Conservation (phyloP, 2,329 filamentous ascomycete genomes). For the Samsoniella hepiali region DNA sequence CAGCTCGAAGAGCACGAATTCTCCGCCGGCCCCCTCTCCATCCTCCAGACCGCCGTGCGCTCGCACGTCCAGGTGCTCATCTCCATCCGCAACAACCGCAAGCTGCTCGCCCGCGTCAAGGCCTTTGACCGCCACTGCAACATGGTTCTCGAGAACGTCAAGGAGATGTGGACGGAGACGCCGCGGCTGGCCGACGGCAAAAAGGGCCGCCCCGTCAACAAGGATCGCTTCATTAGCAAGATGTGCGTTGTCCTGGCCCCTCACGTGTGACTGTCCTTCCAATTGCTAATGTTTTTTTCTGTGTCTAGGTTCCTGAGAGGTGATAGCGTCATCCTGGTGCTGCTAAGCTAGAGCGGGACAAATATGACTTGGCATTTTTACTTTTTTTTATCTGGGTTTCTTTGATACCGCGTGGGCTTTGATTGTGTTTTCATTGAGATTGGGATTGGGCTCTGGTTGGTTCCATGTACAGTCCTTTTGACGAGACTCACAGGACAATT, state of each 20-base stretch:
- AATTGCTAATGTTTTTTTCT: neutral
- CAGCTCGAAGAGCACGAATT: conserved; percentile 61
- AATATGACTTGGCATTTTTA: conserved; percentile 11
- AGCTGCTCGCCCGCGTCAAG: conserved; percentile 94
- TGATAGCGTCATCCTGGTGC: conserved; percentile 82
- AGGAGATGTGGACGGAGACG: conserved; percentile 99
- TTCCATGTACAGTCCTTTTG: conserved; percentile 30
- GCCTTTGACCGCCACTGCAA: conserved; percentile 99
- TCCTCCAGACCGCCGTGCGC: conserved; percentile 94
- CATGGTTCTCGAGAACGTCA: conserved; percentile 93
- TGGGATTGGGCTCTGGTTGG: conserved; percentile 21
- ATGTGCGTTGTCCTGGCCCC: conserved; percentile 59
- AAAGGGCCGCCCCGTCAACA: conserved; percentile 88
- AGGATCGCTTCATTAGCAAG: conserved; percentile 97
- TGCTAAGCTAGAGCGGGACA: conserved; percentile 61
- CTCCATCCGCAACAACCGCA: conserved; percentile 96
- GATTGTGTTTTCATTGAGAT: conserved; percentile 5
- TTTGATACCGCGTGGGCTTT: conserved; percentile 14
- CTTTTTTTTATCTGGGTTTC: conserved; percentile 24
- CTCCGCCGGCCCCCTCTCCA: conserved; percentile 62
- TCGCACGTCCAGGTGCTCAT: conserved; percentile 95
- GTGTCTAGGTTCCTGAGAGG: conserved; percentile 71
- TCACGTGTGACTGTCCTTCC: neutral
- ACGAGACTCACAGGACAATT: conserved; percentile 33
- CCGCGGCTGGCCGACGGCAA: conserved; percentile 78